These are phyloP conservation scores for Rutstroemia sydowiana DNA, from an alignment of 2,329 filamentous ascomycete species.

Conservation along the genomic window DNA sequence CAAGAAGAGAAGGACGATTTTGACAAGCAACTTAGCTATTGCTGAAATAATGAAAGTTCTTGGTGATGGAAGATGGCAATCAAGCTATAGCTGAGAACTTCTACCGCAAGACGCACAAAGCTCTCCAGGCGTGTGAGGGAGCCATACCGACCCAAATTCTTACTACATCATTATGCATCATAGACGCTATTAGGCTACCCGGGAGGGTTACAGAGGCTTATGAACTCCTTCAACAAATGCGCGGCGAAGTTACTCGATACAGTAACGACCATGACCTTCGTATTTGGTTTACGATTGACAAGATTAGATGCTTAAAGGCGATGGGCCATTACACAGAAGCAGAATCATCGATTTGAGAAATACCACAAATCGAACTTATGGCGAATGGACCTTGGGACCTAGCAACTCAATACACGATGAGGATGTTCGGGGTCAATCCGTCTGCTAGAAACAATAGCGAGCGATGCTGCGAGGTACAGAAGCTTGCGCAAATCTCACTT, in stretches of 20 bases:
- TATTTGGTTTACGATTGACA: background rate
- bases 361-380: background rate
- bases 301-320: background rate
- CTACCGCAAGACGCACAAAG: background rate
- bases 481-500: no score
- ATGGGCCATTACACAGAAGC: background rate
- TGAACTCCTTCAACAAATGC: background rate
- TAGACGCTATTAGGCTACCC: background rate
- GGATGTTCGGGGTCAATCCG: background rate
- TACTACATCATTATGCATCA: background rate
- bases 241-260: background rate
- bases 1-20: background rate
- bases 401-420: background rate
- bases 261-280: background rate
- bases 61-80: background rate
- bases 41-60: background rate
- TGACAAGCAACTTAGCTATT: background rate
- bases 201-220: background rate
- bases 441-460: no score
- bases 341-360: background rate
- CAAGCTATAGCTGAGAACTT: background rate
- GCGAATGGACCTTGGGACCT: background rate
- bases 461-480: no score
- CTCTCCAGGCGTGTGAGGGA: background rate
- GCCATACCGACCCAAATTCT: background rate